A percentile compares a stretch with the other conserved stretches of the same genome.
Conservation (phyloP, 345 rosid species). For the Lenwebbia sp. region DNA sequence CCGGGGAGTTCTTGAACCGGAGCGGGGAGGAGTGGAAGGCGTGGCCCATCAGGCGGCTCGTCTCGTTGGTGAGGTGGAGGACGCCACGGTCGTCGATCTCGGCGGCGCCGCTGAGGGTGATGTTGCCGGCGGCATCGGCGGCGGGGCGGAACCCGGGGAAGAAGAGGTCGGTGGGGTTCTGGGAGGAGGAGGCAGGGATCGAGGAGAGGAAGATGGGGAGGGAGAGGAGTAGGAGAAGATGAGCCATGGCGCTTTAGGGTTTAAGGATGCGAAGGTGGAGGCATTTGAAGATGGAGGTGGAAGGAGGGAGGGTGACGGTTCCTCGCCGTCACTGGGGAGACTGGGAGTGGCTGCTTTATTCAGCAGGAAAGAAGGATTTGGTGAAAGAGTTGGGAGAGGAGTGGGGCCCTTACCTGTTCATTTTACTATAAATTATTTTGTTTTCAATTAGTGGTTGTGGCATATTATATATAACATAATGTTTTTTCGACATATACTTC, state of each 20-base stretch:
- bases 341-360: background rate
- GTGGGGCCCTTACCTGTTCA: background rate
- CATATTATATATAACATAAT: background rate
- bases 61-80: constrained; percentile 47
- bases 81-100: constrained; percentile 42
- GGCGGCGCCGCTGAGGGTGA: constrained; percentile 46
- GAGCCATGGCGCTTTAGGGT: background rate
- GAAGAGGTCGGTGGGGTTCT: constrained; percentile 14
- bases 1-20: constrained; percentile 40
- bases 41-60: constrained; percentile 46
- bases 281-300: background rate
- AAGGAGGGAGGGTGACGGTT: background rate
- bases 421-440: background rate
- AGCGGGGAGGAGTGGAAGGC: constrained; percentile 57
- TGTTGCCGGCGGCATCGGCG: constrained; percentile 4
- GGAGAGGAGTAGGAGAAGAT: background rate
- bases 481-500: too few relatives aligned
- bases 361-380: background rate
- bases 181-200: constrained; percentile 15
- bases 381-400: background rate
- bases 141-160: constrained; percentile 34
- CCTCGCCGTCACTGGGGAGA: background rate
- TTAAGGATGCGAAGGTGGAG: background rate
- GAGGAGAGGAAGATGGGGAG: constrained; percentile 6
- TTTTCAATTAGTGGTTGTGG: background rate